Percentiles rank a stretch among this genome's conserved stretches.
Conservation (phyloP, 2,329 filamentous ascomycete genomes). For the Diaporthe longicolla region DNA sequence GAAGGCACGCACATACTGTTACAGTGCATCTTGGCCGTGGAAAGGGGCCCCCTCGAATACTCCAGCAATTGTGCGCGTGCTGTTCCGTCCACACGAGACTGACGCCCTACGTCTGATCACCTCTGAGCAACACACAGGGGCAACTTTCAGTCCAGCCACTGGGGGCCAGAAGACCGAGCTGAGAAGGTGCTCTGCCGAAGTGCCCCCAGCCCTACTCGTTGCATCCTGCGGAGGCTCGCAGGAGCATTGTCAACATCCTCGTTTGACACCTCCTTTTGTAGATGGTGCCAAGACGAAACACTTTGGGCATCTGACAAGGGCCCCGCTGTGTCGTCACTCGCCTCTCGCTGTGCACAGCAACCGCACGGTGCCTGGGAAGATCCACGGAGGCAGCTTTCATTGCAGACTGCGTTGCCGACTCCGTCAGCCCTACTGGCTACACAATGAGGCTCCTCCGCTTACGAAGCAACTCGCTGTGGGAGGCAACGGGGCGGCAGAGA, state of each 20-base stretch:
- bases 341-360: constrained; percentile 12
- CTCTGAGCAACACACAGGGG: neutral
- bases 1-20: constrained; percentile 16
- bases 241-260: neutral
- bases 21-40: constrained; percentile 12
- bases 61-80: neutral
- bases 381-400: constrained; percentile 26
- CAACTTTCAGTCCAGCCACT: neutral
- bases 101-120: neutral
- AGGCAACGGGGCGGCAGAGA: neutral
- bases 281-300: constrained; percentile 31
- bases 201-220: constrained; percentile 15
- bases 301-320: constrained; percentile 1
- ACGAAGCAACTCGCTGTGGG: constrained; percentile 7
- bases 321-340: constrained; percentile 31
- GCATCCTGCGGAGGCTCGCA: neutral
- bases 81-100: neutral
- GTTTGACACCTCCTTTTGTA: constrained; percentile 27
- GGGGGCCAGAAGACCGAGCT: neutral
- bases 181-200: constrained; percentile 14
- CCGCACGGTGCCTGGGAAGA: constrained; percentile 26
- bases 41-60: constrained; percentile 28
- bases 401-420: constrained; percentile 17
- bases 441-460: neutral
- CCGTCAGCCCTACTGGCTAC: constrained; percentile 19